These are phyloP conservation scores for Stentor coeruleus DNA, from an alignment of 73 alveolate genomes.

Conservation along the genomic window DNA sequence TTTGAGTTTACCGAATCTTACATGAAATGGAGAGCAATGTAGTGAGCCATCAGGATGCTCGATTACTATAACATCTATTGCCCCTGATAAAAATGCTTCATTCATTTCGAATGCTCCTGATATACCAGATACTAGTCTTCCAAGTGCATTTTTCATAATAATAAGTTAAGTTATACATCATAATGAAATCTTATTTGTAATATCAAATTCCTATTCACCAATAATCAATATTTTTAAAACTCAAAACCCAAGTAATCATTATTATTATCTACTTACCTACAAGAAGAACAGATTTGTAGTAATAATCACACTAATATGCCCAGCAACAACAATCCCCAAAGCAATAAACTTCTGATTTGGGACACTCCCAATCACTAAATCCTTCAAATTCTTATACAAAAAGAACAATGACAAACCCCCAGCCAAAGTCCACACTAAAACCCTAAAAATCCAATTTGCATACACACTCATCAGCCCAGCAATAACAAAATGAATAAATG, in stretches of 20 bases:
- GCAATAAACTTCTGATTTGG: neutral
- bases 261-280: no score
- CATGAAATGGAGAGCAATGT: slow-evolving; percentile 86
- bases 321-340: neutral
- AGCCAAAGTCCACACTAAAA: neutral
- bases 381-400: neutral
- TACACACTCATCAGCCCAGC: neutral
- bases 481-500: neutral
- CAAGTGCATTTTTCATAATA: slow-evolving; percentile 9
- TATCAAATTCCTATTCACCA: no score
- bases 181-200: no score
- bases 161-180: neutral
- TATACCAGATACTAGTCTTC: slow-evolving; percentile 7
- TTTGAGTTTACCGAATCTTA: slow-evolving; percentile 86
- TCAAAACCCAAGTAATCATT: no score
- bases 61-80: slow-evolving; percentile 91
- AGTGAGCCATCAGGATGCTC: slow-evolving; percentile 79
- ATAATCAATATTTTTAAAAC: no score
- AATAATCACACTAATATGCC: neutral
- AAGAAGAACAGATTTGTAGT: neutral
- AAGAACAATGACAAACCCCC: neutral
- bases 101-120: slow-evolving; percentile 12
- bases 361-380: neutral
- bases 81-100: slow-evolving; percentile 56
- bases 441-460: neutral